A percentile compares a stretch with the other conserved stretches of the same genome.
Evolutionary conservation across 2,329 filamentous ascomycete genomes (phyloP).

Genomic region (Periconia macrospinosa): DNA sequence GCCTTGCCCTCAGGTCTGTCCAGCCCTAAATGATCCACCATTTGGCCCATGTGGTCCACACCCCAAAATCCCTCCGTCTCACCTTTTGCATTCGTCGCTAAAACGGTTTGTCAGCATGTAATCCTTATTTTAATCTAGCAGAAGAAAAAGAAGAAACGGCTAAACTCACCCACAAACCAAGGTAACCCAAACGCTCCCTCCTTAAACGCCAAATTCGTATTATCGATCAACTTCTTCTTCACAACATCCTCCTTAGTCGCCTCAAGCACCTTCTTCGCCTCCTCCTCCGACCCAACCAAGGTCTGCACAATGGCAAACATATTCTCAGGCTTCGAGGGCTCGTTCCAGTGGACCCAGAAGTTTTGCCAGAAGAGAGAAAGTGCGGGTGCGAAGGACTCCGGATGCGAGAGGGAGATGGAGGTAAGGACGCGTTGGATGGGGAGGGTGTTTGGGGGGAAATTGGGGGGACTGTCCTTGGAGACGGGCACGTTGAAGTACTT

Average conservation of each 20-base stretch:
- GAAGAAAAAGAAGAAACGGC: neutral
- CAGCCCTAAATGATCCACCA: conserved; percentile 57
- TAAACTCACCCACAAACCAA: conserved; percentile 53
- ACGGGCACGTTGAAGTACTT: conserved; percentile 59
- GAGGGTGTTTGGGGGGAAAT: conserved; percentile 59
- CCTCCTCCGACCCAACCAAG: conserved; percentile 50
- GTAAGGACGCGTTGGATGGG: conserved; percentile 56
- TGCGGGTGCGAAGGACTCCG: conserved; percentile 44
- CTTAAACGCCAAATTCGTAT: conserved; percentile 55
- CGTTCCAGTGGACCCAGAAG: conserved; percentile 54
- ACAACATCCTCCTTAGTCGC: conserved; percentile 43
- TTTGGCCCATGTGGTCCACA: conserved; percentile 61
- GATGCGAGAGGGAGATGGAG: conserved; percentile 49
- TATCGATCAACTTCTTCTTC: conserved; percentile 52
- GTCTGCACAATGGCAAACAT: conserved; percentile 48
- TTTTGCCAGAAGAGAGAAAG: conserved; percentile 53
- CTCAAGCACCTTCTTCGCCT: conserved; percentile 46
- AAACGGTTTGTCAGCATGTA: conserved; percentile 5
- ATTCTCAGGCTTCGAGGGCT: conserved; percentile 50
- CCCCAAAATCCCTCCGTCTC: conserved; percentile 62
- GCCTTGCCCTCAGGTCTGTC: conserved; percentile 43
- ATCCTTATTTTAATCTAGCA: neutral
- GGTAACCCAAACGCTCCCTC: conserved; percentile 64
- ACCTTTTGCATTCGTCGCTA: conserved; percentile 57
- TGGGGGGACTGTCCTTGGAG: conserved; percentile 44